These are phyloP conservation scores for Paspalum notatum DNA, from an alignment of 176 grass and related monocot species.

Conservation along the genomic window DNA sequence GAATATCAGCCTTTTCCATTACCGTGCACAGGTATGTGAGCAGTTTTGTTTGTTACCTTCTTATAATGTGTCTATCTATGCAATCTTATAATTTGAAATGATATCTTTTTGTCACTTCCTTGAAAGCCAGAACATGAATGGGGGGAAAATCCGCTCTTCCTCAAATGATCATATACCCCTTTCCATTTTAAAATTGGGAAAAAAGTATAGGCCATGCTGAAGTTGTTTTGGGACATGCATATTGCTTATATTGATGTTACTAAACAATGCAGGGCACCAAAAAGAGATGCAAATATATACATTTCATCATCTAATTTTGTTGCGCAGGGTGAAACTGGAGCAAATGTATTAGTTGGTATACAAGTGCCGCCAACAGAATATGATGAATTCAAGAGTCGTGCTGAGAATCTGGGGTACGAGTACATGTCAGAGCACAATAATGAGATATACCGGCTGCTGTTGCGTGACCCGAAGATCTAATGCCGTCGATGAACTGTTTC, in stretches of 20 bases:
- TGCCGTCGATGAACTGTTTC: not conserved
- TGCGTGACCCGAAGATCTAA: constrained; percentile 54
- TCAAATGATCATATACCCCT: not conserved
- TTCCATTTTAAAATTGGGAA: not conserved
- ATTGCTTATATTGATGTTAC: not conserved
- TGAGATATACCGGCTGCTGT: constrained; percentile 74
- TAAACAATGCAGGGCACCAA: not conserved
- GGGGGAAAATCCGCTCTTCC: not conserved
- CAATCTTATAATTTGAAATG: constrained; percentile 9
- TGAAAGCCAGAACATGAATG: not conserved
- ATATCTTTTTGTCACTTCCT: not conserved
- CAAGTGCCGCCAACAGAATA: constrained; percentile 77
- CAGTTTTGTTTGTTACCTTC: not conserved
- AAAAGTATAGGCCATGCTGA: constrained; percentile 4
- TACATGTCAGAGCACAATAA: constrained; percentile 83
- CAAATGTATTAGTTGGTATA: constrained; percentile 88
- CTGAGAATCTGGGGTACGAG: constrained; percentile 72
- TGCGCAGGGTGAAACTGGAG: constrained; percentile 76
- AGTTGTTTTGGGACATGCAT: not conserved
- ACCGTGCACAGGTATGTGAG: constrained; percentile 76
- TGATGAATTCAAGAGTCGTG: constrained; percentile 57
- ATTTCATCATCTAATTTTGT: constrained; percentile 25
- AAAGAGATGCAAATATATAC: not conserved
- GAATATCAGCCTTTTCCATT: constrained; percentile 99
- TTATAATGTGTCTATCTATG: constrained; percentile 15